A percentile compares a stretch with the other conserved stretches of the same genome.
Conservation (phyloP, 1,139 yeast genomes). For the Suhomyces atakaporum region DNA sequence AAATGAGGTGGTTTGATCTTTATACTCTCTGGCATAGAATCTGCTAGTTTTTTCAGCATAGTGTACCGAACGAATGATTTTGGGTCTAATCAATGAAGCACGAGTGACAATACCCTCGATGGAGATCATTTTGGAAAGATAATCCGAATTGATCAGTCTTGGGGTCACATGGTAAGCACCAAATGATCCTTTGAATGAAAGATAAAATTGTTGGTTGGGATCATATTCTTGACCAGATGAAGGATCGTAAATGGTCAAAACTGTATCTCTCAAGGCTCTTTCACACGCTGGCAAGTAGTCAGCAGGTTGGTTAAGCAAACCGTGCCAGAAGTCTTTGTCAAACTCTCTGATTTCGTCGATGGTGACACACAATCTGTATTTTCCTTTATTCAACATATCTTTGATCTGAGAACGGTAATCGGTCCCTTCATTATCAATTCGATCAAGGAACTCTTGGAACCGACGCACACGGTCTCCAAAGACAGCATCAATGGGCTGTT, state of each 20-base stretch:
- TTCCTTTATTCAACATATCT: conserved; percentile 66
- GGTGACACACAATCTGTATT: conserved; percentile 70
- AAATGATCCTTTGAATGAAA: conserved; percentile 88
- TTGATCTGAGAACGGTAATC: conserved; percentile 71
- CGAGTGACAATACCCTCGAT: conserved; percentile 95
- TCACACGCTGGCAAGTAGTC: conserved; percentile 90
- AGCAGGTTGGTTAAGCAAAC: conserved; percentile 74
- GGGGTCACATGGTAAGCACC: conserved; percentile 90
- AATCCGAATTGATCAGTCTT: conserved; percentile 76
- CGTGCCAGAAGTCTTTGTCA: conserved; percentile 77
- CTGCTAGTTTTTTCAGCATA: conserved; percentile 83
- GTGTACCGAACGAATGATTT: conserved; percentile 88
- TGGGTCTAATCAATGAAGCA: conserved; percentile 91
- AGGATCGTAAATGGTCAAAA: conserved; percentile 65
- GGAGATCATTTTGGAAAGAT: conserved; percentile 79
- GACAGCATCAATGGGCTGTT: conserved; percentile 48
- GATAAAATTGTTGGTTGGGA: conserved; percentile 66
- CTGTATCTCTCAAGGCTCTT: conserved; percentile 81
- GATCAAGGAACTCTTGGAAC: conserved; percentile 85
- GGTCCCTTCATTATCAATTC: conserved; percentile 47
- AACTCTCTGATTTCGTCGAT: conserved; percentile 88
- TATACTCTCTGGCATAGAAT: conserved; percentile 88
- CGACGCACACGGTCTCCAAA: conserved; percentile 82
- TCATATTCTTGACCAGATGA: conserved; percentile 49
- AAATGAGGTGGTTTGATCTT: conserved; percentile 90